Evolutionary conservation across 371 early-diverging fungal species (phyloP).

Genomic region (Saksenaea oblongispora): DNA sequence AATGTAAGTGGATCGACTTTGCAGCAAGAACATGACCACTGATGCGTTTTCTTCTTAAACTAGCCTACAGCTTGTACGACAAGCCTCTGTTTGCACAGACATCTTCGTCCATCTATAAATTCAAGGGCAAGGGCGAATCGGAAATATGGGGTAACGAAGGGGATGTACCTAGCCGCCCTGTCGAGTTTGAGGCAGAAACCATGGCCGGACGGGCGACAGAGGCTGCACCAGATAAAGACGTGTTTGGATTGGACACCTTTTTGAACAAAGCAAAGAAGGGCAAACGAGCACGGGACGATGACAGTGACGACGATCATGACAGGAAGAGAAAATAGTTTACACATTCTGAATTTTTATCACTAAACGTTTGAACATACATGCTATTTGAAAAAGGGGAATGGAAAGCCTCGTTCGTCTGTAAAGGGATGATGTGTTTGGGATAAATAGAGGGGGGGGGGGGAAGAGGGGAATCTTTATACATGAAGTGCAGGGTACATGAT

Average conservation of each 20-base stretch:
- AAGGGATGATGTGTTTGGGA: no score
- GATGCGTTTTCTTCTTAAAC: not conserved
- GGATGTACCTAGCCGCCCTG: constrained; percentile 73
- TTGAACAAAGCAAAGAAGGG: constrained; percentile 58
- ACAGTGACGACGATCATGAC: constrained; percentile 23
- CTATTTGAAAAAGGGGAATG: no score
- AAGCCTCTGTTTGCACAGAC: constrained; percentile 87
- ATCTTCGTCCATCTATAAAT: constrained; percentile 79
- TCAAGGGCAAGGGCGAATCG: constrained; percentile 66
- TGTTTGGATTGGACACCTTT: constrained; percentile 68
- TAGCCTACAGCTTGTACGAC: constrained; percentile 83
- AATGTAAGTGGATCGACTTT: constrained; percentile 53
- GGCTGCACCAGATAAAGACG: constrained; percentile 33
- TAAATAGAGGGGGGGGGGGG: no score
- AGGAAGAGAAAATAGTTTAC: constrained; percentile 13
- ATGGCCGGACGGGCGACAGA: constrained; percentile 19
- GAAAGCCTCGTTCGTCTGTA: no score
- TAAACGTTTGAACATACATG: no score
- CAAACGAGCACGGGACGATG: constrained; percentile 39
- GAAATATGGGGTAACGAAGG: constrained; percentile 65
- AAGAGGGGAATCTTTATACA: constrained; percentile 11
- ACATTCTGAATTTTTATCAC: no score
- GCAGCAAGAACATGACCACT: not conserved
- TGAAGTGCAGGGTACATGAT: not conserved
- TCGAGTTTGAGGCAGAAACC: constrained; percentile 87